Conservation (phyloP, 768 basidiomycete genomes). For the Phlegmacium glaucopus region DNA sequence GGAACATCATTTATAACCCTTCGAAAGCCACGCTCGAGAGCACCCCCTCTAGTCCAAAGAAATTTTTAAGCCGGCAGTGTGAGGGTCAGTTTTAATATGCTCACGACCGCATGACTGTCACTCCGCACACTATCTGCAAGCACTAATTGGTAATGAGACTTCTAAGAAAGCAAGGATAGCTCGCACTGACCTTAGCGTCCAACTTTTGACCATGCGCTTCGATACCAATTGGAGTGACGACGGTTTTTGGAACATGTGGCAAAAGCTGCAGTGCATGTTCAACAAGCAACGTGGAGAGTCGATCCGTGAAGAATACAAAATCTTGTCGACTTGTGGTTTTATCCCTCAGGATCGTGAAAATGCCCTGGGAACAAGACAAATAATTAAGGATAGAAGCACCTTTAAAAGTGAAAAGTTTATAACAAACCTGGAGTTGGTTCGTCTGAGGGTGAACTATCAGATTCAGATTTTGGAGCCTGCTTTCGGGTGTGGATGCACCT, state of each 20-base stretch:
- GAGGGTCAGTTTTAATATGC: conserved; percentile 22
- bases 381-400: not conserved
- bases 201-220: conserved; percentile 59
- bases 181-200: conserved; percentile 47
- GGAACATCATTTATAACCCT: conserved; percentile 84
- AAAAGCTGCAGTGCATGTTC: conserved; percentile 83
- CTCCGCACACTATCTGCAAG: conserved; percentile 73
- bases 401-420: not conserved
- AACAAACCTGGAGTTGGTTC: conserved; percentile 68
- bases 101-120: conserved; percentile 85
- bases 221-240: conserved; percentile 66
- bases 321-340: conserved; percentile 70
- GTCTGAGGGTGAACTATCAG: conserved; percentile 73
- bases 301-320: conserved; percentile 90
- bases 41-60: conserved; percentile 62
- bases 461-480: conserved; percentile 42
- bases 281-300: conserved; percentile 78
- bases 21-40: conserved; percentile 87
- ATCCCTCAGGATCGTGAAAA: conserved; percentile 84
- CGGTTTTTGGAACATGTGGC: conserved; percentile 59
- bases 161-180: not conserved
- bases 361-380: conserved; percentile 52
- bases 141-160: not conserved
- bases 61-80: not conserved
- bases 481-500: conserved; percentile 35